phyloP scores from a whole-genome alignment of 257 asterid genomes.

The Echium plantagineum region DNA sequence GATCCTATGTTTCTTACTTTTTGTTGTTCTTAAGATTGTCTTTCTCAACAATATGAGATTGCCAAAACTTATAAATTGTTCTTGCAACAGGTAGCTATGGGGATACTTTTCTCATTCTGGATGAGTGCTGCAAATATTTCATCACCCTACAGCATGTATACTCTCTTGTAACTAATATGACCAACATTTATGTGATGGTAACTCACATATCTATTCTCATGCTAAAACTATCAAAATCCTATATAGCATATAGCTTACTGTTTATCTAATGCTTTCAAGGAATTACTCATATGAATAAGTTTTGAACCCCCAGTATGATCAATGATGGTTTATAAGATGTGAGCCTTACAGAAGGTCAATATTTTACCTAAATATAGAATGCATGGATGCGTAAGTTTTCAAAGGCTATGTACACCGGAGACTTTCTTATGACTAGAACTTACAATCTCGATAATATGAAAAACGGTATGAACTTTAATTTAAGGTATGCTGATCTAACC shows the following conservation, averaged over 20 bases:
- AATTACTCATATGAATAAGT: background rate
- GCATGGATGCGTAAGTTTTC: background rate
- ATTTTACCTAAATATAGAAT: background rate
- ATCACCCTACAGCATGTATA: constrained; percentile 44
- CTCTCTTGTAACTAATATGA: constrained; percentile 58
- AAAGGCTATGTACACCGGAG: background rate
- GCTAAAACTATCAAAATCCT: constrained; percentile 16
- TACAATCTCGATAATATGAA: background rate
- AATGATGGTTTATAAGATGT: background rate
- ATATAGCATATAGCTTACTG: constrained; percentile 1
- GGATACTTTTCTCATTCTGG: constrained; percentile 72
- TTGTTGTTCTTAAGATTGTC: background rate
- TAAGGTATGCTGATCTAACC: no score
- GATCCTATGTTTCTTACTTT: constrained; percentile 9
- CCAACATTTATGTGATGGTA: constrained; percentile 59
- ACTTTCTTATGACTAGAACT: background rate
- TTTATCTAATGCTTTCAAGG: background rate
- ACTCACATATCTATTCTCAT: constrained; percentile 40
- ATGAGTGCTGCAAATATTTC: constrained; percentile 43
- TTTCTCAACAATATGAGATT: background rate
- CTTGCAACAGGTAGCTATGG: constrained; percentile 56
- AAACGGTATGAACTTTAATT: no score
- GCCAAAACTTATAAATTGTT: no score
- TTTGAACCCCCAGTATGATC: background rate
- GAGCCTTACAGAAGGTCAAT: background rate